Base-by-base conservation (phyloP, 306 rosid species). In the Psophocarpus tetragonolobus region DNA sequence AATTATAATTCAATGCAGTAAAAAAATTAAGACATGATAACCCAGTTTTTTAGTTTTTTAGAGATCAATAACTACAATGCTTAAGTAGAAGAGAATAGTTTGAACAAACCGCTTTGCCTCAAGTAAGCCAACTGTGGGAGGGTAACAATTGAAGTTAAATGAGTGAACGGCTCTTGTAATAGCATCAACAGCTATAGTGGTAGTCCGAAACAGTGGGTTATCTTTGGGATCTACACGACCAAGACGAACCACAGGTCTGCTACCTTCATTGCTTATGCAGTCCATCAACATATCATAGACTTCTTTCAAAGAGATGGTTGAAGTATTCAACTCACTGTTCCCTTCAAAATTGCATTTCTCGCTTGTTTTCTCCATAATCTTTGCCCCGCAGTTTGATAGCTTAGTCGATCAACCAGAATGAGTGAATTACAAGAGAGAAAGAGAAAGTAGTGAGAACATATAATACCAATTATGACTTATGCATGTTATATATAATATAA, bases 211-310 rank as follows among this genome's bases (percentile, higher is more conserved):
- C 64, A 76, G 18, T 0, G 82, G 82, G 44, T 24, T 85, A 12
- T 61, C 74, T 0, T 89, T 80, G 26, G 91, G 93, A 26, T 89
- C 93, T 2, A 80, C 89, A 44, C 77, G 83, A 81, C 87, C 86
- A 2, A 87, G 82, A 81, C 62, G 66, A 41, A 84, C 6, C 30
- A 68, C 8, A 0, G 86, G 70, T 20, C 82, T 83, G 35, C 47
- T 14, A 33, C 83, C 81, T n/a, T 80, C 67, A 3, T 69, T 1
- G 71, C 61, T 69, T 77, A 69, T 75, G 63, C 62, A 79, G 50
- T 35, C 48, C 21, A 7, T 0, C 39, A 89, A 44, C 56, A 3
- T 38, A 44, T 83, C 81, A 70, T 71, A 78, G 15, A 65, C 50
- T 0, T 84, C 85, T 53, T 89, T 79, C 44, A 89, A 85, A 10